These are phyloP conservation scores for Isabelozyma pseudorhagii DNA, from an alignment of 805 yeast genomes.

Conservation along the genomic window DNA sequence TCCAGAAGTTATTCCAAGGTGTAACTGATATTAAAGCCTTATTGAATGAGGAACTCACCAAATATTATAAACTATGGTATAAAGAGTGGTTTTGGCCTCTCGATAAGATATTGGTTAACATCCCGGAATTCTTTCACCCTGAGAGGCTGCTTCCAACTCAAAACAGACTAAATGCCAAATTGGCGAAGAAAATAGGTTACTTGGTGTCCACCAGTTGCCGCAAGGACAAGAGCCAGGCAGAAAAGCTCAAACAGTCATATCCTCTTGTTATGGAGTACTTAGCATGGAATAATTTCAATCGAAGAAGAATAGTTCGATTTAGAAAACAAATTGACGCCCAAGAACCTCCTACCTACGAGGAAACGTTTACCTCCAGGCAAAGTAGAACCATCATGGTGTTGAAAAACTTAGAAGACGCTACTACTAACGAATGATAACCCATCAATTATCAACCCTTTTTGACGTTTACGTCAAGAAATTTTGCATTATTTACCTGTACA, in stretches of 20 bases:
- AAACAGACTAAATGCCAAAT: slow-evolving; percentile 17
- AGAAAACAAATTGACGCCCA: not conserved
- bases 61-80: not conserved
- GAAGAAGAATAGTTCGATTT: not conserved
- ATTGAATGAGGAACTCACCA: not conserved
- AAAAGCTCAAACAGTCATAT: slow-evolving; percentile 27
- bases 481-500: not conserved
- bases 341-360: not conserved
- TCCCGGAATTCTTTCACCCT: slow-evolving; percentile 29
- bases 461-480: no score
- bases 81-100: slow-evolving; percentile 6
- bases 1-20: slow-evolving; percentile 8
- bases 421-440: not conserved
- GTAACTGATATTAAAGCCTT: slow-evolving; percentile 3
- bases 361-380: not conserved
- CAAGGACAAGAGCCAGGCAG: slow-evolving; percentile 17
- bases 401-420: not conserved
- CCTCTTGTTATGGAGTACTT: slow-evolving; percentile 33
- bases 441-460: no score
- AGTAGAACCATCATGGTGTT: not conserved
- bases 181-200: not conserved
- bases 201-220: slow-evolving; percentile 8
- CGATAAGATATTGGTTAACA: slow-evolving; percentile 13
- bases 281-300: not conserved
- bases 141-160: slow-evolving; percentile 20